These are phyloP conservation scores for Malus sieversii DNA, from an alignment of 306 rosid species.

Conservation along the genomic window DNA sequence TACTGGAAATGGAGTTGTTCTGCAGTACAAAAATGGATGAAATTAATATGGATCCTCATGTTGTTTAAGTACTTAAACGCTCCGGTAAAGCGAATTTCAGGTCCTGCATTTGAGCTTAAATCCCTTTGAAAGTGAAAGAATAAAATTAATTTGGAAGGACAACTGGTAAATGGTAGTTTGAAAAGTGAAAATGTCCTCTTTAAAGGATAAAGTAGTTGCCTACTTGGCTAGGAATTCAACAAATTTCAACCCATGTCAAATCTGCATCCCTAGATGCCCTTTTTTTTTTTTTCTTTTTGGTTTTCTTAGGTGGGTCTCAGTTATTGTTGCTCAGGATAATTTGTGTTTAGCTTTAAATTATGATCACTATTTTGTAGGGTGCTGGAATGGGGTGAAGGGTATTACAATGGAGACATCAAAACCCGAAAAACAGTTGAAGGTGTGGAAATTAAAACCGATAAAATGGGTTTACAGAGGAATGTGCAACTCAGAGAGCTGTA, in stretches of 20 bases:
- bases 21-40: not conserved
- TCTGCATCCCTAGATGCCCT: not conserved
- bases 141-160: not conserved
- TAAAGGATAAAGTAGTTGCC: no score
- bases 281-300: not conserved
- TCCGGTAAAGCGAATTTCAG: not conserved
- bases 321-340: not conserved
- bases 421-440: slow-evolving; percentile 64
- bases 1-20: not conserved
- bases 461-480: slow-evolving; percentile 63
- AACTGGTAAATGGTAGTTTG: not conserved
- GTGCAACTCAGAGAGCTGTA: slow-evolving; percentile 71
- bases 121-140: not conserved
- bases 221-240: not conserved
- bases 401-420: slow-evolving; percentile 79
- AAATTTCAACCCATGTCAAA: not conserved
- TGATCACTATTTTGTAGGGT: slow-evolving; percentile 28
- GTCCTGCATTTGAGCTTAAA: not conserved
- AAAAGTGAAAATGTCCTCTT: not conserved
- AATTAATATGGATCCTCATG: not conserved
- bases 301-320: not conserved
- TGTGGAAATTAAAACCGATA: slow-evolving; percentile 46
- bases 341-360: not conserved
- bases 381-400: slow-evolving; percentile 80
- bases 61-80: not conserved